Conservation (phyloP, 2,329 filamentous ascomycete species). For the Macroventuria anomochaeta region DNA sequence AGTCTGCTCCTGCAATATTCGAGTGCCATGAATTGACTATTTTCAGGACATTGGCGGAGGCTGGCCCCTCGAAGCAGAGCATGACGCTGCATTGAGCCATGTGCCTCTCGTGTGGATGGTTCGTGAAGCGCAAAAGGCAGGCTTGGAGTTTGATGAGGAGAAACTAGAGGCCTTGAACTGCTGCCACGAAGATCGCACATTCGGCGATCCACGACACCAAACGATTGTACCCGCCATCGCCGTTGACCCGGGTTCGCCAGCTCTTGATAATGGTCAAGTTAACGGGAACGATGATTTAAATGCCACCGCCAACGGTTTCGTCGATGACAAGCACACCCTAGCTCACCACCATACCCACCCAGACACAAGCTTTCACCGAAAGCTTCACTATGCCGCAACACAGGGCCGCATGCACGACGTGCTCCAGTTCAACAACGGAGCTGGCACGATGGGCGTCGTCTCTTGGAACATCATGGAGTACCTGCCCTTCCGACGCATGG, state of each 20-base stretch:
- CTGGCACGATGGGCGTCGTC: conserved; percentile 62
- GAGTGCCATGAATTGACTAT: not conserved
- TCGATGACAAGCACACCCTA: conserved; percentile 27
- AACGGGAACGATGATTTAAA: not conserved
- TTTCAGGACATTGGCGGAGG: conserved; percentile 73
- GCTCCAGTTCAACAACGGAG: conserved; percentile 67
- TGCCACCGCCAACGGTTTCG: conserved; percentile 1
- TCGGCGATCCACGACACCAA: conserved; percentile 1
- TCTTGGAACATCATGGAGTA: conserved; percentile 83
- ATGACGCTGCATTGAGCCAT: conserved; percentile 67
- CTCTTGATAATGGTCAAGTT: not conserved
- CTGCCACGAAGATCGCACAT: conserved; percentile 44
- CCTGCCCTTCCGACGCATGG: conserved; percentile 81
- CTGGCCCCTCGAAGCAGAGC: conserved; percentile 65
- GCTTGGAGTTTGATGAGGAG: conserved; percentile 71
- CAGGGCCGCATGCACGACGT: conserved; percentile 72
- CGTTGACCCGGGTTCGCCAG: conserved; percentile 39
- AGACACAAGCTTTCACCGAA: conserved; percentile 58
- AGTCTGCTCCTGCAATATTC: conserved; percentile 10
- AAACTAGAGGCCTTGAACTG: conserved; percentile 74
- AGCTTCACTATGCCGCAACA: conserved; percentile 64
- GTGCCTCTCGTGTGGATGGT: conserved; percentile 76
- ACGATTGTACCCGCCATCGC: conserved; percentile 41
- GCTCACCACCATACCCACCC: conserved; percentile 28
- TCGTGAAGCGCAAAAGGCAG: conserved; percentile 67